A percentile compares a stretch with the other conserved stretches of the same genome.
Conservation (phyloP, 129 eudicot species). For the Sambucus nigra region DNA sequence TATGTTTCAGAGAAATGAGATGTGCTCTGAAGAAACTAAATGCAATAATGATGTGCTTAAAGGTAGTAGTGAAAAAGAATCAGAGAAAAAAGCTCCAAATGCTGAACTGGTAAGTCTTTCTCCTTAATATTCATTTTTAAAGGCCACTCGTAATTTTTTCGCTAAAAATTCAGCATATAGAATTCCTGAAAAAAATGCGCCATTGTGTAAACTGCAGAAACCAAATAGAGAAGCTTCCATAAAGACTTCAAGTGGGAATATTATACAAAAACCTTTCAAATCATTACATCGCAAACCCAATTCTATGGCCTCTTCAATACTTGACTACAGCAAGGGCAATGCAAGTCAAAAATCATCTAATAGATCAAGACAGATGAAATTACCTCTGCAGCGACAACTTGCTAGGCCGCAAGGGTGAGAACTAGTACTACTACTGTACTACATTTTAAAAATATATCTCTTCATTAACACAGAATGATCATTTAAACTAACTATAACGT, state of each 20-base stretch:
- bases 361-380: slow-evolving; percentile 18
- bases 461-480: no score
- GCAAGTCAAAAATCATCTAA: slow-evolving; percentile 19
- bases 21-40: slow-evolving; percentile 11
- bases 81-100: not conserved
- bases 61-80: slow-evolving; percentile 9
- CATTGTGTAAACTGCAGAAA: slow-evolving; percentile 10
- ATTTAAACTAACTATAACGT: not conserved
- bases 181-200: not conserved
- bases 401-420: slow-evolving; percentile 44
- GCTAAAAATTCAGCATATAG: not conserved
- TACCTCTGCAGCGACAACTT: slow-evolving; percentile 15
- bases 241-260: slow-evolving; percentile 9
- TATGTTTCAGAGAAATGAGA: slow-evolving; percentile 24
- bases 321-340: no score
- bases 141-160: not conserved
- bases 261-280: slow-evolving; percentile 15
- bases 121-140: not conserved
- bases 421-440: slow-evolving; percentile 6
- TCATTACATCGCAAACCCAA: slow-evolving; percentile 5
- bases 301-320: not conserved
- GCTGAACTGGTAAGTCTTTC: not conserved
- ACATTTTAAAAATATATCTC: no score
- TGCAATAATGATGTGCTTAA: not conserved
- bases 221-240: not conserved